phyloP scores from a whole-genome alignment of 2,329 filamentous ascomycete genomes.

The Scedosporium apiospermum region DNA sequence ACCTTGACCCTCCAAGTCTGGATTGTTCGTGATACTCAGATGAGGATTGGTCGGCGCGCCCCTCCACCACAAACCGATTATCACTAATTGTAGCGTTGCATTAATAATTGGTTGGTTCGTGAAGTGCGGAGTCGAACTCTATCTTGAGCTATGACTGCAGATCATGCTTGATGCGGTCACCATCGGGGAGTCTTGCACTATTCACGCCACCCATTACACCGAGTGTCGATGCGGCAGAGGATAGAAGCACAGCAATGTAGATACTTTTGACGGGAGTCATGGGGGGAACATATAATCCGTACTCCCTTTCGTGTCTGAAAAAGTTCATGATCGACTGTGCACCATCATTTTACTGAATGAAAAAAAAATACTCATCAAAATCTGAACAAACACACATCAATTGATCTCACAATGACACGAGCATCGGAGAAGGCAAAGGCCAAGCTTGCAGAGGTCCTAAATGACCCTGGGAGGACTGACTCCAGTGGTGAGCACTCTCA shows the following conservation, averaged over 20 bases:
- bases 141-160: background rate
- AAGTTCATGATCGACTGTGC: background rate
- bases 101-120: too few species aligned
- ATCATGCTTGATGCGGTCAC: background rate
- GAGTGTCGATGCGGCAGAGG: background rate
- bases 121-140: background rate
- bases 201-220: background rate
- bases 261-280: background rate
- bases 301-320: background rate
- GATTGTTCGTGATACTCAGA: too few species aligned
- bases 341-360: background rate
- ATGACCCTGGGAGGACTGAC: background rate
- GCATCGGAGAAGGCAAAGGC: background rate
- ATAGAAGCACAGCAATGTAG: background rate
- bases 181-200: background rate
- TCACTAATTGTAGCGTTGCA: too few species aligned
- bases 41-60: too few species aligned
- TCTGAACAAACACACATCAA: background rate
- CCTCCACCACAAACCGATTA: too few species aligned
- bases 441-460: background rate
- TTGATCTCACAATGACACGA: background rate
- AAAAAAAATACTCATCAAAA: background rate
- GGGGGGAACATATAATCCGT: background rate
- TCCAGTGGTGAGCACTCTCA: background rate
- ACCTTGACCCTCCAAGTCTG: too few species aligned